phyloP scores from a whole-genome alignment of 1,284 basidiomycete species.

The Earliella scabrosa region DNA sequence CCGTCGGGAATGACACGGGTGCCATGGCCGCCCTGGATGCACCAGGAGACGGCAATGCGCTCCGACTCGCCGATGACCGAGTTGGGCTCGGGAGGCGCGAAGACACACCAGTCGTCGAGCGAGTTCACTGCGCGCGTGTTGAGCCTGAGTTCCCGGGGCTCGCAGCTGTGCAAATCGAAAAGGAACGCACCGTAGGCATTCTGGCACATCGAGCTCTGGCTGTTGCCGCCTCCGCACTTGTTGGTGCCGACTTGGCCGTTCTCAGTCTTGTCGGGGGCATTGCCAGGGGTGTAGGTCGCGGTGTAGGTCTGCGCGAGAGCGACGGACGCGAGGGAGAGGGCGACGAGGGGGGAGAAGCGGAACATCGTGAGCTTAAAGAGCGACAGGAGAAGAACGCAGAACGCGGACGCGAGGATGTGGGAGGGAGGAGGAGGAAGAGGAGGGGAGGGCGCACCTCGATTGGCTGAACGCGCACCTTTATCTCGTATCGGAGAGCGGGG shows the following conservation, averaged over 20 bases:
- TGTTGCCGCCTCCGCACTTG: conserved; percentile 60
- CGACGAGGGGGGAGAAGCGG: conserved; percentile 16
- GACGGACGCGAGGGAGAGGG: conserved; percentile 23
- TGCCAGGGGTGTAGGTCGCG: conserved; percentile 44
- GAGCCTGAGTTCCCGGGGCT: background rate
- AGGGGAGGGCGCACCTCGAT: background rate
- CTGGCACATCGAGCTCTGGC: conserved; percentile 67
- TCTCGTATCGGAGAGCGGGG: conserved; percentile 11
- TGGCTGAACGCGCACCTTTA: background rate
- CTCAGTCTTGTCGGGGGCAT: conserved; percentile 55
- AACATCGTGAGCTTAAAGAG: conserved; percentile 21
- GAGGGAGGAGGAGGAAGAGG: background rate
- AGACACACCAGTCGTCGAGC: conserved; percentile 63
- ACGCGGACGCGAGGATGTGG: background rate
- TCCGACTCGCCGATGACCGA: conserved; percentile 61
- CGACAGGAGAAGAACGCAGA: conserved; percentile 5
- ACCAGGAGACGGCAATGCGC: conserved; percentile 74
- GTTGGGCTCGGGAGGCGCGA: conserved; percentile 57
- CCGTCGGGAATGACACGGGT: conserved; percentile 80
- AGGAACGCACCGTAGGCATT: conserved; percentile 57
- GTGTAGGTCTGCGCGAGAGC: conserved; percentile 40
- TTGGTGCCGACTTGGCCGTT: conserved; percentile 70
- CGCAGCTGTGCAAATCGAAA: too few relatives aligned
- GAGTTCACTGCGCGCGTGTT: conserved; percentile 53
- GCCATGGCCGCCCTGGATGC: conserved; percentile 66